Evolutionary conservation across 768 basidiomycete species (phyloP).

Genomic region (Pleurotus giganteus): DNA sequence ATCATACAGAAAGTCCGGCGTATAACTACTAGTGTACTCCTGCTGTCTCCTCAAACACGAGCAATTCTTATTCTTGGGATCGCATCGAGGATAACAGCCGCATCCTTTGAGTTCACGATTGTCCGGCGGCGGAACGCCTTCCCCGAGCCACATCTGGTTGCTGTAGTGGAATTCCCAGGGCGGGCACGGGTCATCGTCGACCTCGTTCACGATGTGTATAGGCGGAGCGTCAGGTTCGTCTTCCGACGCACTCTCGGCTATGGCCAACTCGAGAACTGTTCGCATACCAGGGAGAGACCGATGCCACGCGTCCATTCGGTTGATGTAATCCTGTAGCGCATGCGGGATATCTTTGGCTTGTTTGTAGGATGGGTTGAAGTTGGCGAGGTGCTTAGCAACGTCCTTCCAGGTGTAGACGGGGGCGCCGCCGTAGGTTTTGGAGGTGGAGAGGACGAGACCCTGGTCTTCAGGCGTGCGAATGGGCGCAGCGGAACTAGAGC

Average conservation of each 20-base stretch:
- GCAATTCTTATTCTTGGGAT: slow-evolving; percentile 72
- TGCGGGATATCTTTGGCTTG: slow-evolving; percentile 57
- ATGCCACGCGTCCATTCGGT: slow-evolving; percentile 41
- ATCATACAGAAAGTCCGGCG: slow-evolving; percentile 68
- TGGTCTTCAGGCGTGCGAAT: slow-evolving; percentile 10
- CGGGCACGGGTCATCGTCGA: slow-evolving; percentile 70
- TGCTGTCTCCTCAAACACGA: slow-evolving; percentile 63
- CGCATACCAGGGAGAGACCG: slow-evolving; percentile 44
- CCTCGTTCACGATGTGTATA: slow-evolving; percentile 64
- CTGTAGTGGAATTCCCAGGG: slow-evolving; percentile 88
- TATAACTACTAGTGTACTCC: slow-evolving; percentile 31
- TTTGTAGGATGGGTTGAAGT: slow-evolving; percentile 30
- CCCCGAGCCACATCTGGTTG: slow-evolving; percentile 75
- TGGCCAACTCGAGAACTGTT: slow-evolving; percentile 60
- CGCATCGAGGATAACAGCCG: slow-evolving; percentile 71
- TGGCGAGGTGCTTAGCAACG: slow-evolving; percentile 31
- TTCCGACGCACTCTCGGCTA: slow-evolving; percentile 58
- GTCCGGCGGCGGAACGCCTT: slow-evolving; percentile 68
- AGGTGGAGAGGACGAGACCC: slow-evolving; percentile 4
- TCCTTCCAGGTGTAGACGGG: slow-evolving; percentile 36
- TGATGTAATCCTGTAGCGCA: slow-evolving; percentile 63
- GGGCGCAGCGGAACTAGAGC: background rate
- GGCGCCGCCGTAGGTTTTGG: slow-evolving; percentile 28
- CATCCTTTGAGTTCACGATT: slow-evolving; percentile 60
- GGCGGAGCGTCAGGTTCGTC: slow-evolving; percentile 70